Base-by-base conservation (phyloP, 176 grass and related monocot genomes). In the Aegilops bicornis region DNA sequence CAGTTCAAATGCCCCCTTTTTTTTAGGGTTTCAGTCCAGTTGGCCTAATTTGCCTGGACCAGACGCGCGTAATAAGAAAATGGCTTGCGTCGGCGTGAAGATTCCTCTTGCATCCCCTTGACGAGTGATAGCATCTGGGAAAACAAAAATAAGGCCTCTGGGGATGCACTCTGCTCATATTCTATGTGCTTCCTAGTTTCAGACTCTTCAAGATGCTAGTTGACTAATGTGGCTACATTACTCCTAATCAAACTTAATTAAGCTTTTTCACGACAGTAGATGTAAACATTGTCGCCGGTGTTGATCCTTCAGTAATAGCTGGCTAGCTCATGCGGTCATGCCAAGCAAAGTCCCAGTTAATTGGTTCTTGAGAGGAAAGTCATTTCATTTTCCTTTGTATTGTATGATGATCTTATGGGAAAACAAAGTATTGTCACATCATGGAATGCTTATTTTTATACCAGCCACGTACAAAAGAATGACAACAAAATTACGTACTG, bases 401-500 rank as follows among this genome's bases (percentile, higher is more conserved):
- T 16, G 48, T 52, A 52, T 32, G 10, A 0, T 16, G 14, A 58
- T 64, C 23, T 33, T 69, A 10, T 30, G 30, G 23, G 6, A 4
- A 58, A 86, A 85, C 22, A 86, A 40, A 0, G 22, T 40, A 5
- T 59, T 11, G 2, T 69, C 79, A 73, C 76, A 80, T 65, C 45
- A 80, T 79, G 68, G 80, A 83, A 75, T 64, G 35, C 56, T 86
- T 86, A 86, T 89, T 83, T 89, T 89, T 92, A 58, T 88, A 91
- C 85, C 30, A 77, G 37, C 68, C 42, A 75, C 83, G 76, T 87
- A 91, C 76, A 91, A 84, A 91, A 84, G 81, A 87, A 87, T 87
- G 25, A 84, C 24, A 76, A 74, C 5, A 27, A 23, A 52, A 78
- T 64, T 29, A 66, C 64, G 25, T 9, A 42, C 50, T 58, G 10